Percentiles rank a stretch among this genome's conserved stretches.
Evolutionary conservation across 2,329 filamentous ascomycete species (phyloP).

Genomic region (Aspergillus hortae): DNA sequence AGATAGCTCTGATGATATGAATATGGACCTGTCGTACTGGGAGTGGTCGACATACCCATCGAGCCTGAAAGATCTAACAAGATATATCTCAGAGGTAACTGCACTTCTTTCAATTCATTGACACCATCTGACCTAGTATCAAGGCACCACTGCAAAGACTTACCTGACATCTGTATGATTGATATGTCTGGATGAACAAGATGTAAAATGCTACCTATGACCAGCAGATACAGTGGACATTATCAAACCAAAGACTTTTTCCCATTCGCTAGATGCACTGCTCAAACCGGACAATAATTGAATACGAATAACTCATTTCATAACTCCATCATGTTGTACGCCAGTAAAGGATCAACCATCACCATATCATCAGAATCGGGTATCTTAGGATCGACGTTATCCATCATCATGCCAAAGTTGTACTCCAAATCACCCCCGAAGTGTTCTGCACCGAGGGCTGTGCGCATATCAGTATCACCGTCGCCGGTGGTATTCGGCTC

Average conservation of each 20-base stretch:
- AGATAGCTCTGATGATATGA: too few species aligned
- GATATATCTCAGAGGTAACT: too few species aligned
- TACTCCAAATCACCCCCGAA: constrained; percentile 2
- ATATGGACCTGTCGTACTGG: too few species aligned
- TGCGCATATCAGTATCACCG: neutral
- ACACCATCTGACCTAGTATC: too few species aligned
- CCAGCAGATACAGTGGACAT: neutral
- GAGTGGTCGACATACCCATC: too few species aligned
- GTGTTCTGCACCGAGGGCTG: neutral
- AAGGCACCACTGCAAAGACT: too few species aligned
- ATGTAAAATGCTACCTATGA: too few species aligned
- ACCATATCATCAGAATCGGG: constrained; percentile 29
- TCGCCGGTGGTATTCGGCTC: neutral
- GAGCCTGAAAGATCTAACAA: too few species aligned
- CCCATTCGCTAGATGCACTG: neutral
- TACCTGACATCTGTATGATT: too few species aligned
- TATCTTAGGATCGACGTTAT: constrained; percentile 25
- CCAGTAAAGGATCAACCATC: constrained; percentile 33
- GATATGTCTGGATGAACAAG: too few species aligned
- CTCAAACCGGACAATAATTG: neutral
- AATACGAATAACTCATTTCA: neutral
- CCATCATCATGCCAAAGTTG: constrained; percentile 25
- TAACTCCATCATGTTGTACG: constrained; percentile 27
- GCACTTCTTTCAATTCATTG: too few species aligned
- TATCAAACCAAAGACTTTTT: neutral